Evolutionary conservation across 2,329 filamentous ascomycete species (phyloP).

Genomic region (Alternaria arbusti): DNA sequence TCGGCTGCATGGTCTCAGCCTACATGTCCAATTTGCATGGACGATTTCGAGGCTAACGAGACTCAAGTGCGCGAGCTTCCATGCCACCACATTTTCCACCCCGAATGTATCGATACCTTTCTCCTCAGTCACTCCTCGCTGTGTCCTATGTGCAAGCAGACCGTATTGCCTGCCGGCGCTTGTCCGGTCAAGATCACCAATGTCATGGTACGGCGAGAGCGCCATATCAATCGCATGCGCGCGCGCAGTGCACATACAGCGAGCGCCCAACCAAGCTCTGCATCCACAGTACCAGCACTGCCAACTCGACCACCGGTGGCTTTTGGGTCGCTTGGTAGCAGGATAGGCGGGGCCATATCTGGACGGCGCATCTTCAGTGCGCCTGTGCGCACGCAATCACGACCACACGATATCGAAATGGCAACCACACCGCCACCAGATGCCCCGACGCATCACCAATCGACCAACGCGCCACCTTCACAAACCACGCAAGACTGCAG

Average conservation of each 20-base stretch:
- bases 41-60: slow-evolving; percentile 72
- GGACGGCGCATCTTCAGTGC: slow-evolving; percentile 43
- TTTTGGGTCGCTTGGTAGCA: slow-evolving; percentile 33
- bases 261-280: slow-evolving; percentile 6
- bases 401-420: slow-evolving; percentile 43
- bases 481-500: slow-evolving; percentile 15
- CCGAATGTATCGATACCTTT: slow-evolving; percentile 88
- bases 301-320: slow-evolving; percentile 12
- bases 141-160: slow-evolving; percentile 89
- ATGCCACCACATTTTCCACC: slow-evolving; percentile 93
- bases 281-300: neutral
- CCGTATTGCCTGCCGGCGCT: slow-evolving; percentile 72
- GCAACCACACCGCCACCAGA: slow-evolving; percentile 7
- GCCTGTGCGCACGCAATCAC: slow-evolving; percentile 27
- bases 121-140: slow-evolving; percentile 79
- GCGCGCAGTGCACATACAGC: slow-evolving; percentile 48
- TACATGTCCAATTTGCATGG: slow-evolving; percentile 87
- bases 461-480: neutral
- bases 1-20: slow-evolving; percentile 68
- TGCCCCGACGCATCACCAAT: neutral
- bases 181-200: slow-evolving; percentile 67
- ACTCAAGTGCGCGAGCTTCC: slow-evolving; percentile 83
- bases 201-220: slow-evolving; percentile 82
- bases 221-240: slow-evolving; percentile 68
- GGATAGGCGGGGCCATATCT: slow-evolving; percentile 28